Evolutionary conservation across 257 asterid species (phyloP), one percentile per base, ranked within the genome.

Genomic region (Solanum lycopersicoides): DNA sequence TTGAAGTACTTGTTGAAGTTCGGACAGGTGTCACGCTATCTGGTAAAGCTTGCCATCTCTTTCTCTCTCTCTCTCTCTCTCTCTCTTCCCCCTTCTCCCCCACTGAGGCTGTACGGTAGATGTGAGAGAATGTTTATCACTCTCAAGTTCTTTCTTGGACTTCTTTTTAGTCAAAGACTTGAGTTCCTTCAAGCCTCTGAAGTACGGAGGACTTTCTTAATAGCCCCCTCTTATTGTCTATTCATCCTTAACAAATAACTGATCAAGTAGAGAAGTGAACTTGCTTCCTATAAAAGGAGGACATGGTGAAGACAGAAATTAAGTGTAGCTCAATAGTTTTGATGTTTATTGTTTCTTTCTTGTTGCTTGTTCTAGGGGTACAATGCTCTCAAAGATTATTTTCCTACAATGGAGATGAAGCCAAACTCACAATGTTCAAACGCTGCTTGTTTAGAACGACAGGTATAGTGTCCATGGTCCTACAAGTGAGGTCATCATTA

Each of bases 391-490:
- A 97, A 97, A 91, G 99, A 97, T 89, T 97, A 50, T 91, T 97
- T 97, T 87, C 99, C 99, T 65, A 95, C 97, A 15, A 95, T 97
- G 99, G 97, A 93, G 92, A 94, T 97, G 99, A 97, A 96, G 91
- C 99, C 99, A 79, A 97, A 97, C 82, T 94, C 97, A 87, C 99
- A 96, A 86, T 97, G 99, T 88, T 95, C 98, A 66, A 97, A 97
- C 87, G 91, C 98, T 90, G 96, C 98, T 88, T 97, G 99, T 90
- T 90, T 95, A 93, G 99, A 96, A 89, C 92, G 99, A 92, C 99
- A 97, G 98, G 99, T 96, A 88, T 86, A 28, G 50, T 76, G 39
- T 83, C 41, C 88, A 63, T 4, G 44, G 83, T 83, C 59, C 74
- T 77, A 63, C 63, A 21, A 47, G 41, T 9, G 42, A 80, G 42